These are phyloP conservation scores for Adansonia grandidieri DNA, from an alignment of 441 rosid species.

Conservation along the genomic window DNA sequence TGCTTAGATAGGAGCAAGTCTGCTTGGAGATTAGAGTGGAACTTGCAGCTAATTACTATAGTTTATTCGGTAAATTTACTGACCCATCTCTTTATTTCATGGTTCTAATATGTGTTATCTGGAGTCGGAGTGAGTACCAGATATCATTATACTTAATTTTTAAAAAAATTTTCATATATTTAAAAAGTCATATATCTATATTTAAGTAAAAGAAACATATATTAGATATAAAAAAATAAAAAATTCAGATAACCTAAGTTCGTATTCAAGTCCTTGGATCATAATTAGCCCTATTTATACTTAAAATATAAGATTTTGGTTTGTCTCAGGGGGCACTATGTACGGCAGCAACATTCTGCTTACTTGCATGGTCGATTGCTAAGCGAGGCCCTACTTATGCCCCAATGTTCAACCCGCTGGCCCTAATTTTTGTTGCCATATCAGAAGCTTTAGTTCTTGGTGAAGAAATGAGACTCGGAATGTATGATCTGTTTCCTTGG, in stretches of 20 bases:
- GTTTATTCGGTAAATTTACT: conserved; percentile 40
- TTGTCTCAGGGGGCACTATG: conserved; percentile 42
- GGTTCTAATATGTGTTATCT: no score
- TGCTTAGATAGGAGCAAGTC: conserved; percentile 32
- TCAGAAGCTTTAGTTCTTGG: conserved; percentile 46
- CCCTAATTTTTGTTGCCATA: conserved; percentile 47
- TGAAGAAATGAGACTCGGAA: conserved; percentile 37
- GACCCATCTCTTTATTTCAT: no score
- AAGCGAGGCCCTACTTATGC: conserved; percentile 53
- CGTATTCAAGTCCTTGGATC: no score
- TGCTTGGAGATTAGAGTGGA: conserved; percentile 46
- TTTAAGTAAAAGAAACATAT: no score
- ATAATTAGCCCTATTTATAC: neutral
- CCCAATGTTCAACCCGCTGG: conserved; percentile 52
- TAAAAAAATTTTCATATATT: no score
- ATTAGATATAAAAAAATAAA: no score
- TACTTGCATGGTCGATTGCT: conserved; percentile 39
- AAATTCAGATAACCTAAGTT: no score
- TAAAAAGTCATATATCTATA: no score
- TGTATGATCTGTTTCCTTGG: conserved; percentile 25
- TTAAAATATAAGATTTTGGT: neutral
- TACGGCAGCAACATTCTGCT: conserved; percentile 45
- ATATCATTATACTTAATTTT: no score
- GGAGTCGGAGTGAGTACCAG: no score
- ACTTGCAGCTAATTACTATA: conserved; percentile 44